Evolutionary conservation across 805 yeast genomes (phyloP).

Genomic region (Lachancea thermotolerans): DNA sequence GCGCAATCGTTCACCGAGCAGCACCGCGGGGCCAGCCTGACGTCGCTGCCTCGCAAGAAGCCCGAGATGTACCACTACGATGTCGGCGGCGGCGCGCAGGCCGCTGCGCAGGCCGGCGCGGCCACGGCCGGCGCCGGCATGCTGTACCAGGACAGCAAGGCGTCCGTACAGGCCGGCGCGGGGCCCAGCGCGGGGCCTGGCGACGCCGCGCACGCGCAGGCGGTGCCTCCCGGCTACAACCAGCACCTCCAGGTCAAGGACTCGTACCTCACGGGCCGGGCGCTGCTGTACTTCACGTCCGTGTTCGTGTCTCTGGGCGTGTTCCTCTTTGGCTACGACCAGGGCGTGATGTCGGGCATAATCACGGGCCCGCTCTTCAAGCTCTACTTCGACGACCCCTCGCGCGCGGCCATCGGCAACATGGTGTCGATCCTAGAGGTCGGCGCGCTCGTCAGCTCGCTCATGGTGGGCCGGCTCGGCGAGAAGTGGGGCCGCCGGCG

Average conservation of each 20-base stretch:
- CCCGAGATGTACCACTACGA: constrained; percentile 16
- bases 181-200: not conserved
- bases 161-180: constrained; percentile 5
- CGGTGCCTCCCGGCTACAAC: constrained; percentile 8
- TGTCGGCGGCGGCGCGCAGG: not conserved
- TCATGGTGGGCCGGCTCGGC: constrained; percentile 70
- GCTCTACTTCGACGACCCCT: constrained; percentile 64
- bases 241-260: constrained; percentile 15
- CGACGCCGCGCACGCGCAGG: constrained; percentile 5
- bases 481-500: constrained; percentile 74
- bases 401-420: constrained; percentile 69
- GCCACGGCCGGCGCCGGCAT: constrained; percentile 4
- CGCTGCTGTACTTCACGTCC: constrained; percentile 33
- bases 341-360: constrained; percentile 88
- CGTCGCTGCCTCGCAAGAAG: constrained; percentile 13
- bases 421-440: constrained; percentile 84
- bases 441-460: constrained; percentile 77
- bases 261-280: constrained; percentile 17
- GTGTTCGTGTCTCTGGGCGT: constrained; percentile 40
- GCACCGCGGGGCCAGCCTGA: constrained; percentile 9
- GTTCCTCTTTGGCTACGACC: constrained; percentile 73
- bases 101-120: not conserved
- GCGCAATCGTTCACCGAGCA: constrained; percentile 12
- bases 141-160: constrained; percentile 13
- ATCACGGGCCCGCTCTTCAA: constrained; percentile 67